phyloP scores from a whole-genome alignment of 1,139 yeast species.

The Saccharomyces hybrid region DNA sequence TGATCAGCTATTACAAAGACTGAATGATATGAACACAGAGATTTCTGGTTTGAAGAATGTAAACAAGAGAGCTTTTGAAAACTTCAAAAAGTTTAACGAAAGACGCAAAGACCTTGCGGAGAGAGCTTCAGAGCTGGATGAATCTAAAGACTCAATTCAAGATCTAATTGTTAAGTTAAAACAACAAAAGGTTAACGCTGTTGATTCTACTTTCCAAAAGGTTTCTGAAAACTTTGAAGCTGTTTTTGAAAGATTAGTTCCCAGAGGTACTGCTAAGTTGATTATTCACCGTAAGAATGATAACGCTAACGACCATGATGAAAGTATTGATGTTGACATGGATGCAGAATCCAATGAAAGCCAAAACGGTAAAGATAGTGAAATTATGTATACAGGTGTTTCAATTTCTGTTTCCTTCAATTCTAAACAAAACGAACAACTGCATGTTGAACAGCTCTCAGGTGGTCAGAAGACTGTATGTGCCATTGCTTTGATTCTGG shows the following conservation, averaged over 20 bases:
- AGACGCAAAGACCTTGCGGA: constrained; percentile 61
- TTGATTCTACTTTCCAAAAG: constrained; percentile 66
- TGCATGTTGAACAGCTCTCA: constrained; percentile 80
- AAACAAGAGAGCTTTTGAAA: constrained; percentile 87
- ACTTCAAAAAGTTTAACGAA: constrained; percentile 62
- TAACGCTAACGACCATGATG: constrained; percentile 9
- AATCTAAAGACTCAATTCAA: constrained; percentile 67
- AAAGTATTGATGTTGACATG: constrained; percentile 16
- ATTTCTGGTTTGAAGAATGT: constrained; percentile 66
- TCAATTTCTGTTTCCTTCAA: constrained; percentile 87
- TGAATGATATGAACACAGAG: constrained; percentile 51
- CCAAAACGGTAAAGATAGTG: constrained; percentile 15
- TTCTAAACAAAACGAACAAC: constrained; percentile 79
- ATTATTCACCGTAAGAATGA: constrained; percentile 43
- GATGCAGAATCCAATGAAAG: constrained; percentile 20
- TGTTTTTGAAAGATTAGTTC: constrained; percentile 75
- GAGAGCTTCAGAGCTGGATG: constrained; percentile 63
- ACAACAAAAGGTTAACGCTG: constrained; percentile 76
- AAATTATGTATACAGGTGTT: constrained; percentile 73
- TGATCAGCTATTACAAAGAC: constrained; percentile 46
- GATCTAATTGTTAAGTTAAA: constrained; percentile 65
- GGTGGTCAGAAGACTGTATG: constrained; percentile 97
- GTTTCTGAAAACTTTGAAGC: constrained; percentile 68
- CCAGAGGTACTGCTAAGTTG: constrained; percentile 71
- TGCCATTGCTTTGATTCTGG: constrained; percentile 87